phyloP scores from a whole-genome alignment of 2,329 filamentous ascomycete species.

The Curvularia sp. region DNA sequence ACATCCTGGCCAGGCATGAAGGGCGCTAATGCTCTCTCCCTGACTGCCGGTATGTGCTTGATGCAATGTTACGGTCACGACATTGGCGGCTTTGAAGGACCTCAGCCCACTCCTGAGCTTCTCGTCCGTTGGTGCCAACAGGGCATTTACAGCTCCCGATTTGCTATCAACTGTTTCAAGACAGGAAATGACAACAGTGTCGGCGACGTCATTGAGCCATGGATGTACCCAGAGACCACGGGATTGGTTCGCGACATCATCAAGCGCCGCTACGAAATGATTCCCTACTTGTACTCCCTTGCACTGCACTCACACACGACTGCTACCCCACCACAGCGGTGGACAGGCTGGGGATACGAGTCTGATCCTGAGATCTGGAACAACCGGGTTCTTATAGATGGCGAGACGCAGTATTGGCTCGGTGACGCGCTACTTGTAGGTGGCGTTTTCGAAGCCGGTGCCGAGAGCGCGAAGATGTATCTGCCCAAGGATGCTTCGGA shows the following conservation, averaged over 20 bases:
- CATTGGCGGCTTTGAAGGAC: conserved; percentile 77
- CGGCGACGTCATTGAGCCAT: conserved; percentile 77
- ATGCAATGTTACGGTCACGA: conserved; percentile 76
- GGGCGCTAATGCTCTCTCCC: conserved; percentile 71
- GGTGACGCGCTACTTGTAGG: conserved; percentile 70
- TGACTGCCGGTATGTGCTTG: conserved; percentile 72
- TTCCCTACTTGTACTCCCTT: conserved; percentile 74
- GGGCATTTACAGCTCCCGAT: conserved; percentile 72
- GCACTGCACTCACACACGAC: conserved; percentile 66
- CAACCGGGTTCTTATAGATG: conserved; percentile 62
- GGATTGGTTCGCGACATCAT: conserved; percentile 69
- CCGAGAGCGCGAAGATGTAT: conserved; percentile 64
- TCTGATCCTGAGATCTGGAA: conserved; percentile 70
- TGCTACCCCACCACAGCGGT: conserved; percentile 70
- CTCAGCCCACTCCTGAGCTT: conserved; percentile 73
- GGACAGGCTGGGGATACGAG: conserved; percentile 78
- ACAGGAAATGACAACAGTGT: conserved; percentile 70
- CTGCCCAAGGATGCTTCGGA: conserved; percentile 59
- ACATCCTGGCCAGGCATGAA: conserved; percentile 78
- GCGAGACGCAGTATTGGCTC: conserved; percentile 77
- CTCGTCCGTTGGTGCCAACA: conserved; percentile 77
- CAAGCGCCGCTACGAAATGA: conserved; percentile 72
- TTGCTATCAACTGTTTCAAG: conserved; percentile 82
- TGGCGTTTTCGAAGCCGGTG: conserved; percentile 70
- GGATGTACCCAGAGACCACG: conserved; percentile 75